Conservation (phyloP, 192 early-diverging fungal species). For the Coemansia sp. region DNA sequence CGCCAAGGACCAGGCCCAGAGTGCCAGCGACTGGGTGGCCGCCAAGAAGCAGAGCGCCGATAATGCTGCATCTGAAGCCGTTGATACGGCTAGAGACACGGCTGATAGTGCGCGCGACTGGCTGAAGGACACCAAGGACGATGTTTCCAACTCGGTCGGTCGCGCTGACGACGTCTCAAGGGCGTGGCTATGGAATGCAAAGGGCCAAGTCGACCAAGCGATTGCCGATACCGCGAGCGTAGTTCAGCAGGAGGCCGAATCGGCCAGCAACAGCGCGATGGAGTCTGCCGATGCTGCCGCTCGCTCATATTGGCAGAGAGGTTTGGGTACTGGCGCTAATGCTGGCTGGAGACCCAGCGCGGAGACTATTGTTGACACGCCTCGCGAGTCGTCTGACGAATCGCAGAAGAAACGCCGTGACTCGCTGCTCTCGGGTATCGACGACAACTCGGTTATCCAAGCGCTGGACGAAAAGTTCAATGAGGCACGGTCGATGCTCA, state of each 20-base stretch:
- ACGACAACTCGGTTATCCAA: conserved; percentile 25
- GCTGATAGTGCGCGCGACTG: conserved; percentile 6
- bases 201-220: conserved; percentile 15
- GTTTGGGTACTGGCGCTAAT: neutral
- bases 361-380: neutral
- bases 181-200: conserved; percentile 21
- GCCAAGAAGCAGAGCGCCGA: neutral
- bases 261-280: conserved; percentile 17
- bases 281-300: conserved; percentile 12
- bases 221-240: conserved; percentile 23
- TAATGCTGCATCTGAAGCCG: neutral
- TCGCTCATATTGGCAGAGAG: neutral
- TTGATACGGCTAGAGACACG: neutral
- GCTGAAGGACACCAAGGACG: neutral
- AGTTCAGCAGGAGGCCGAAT: conserved; percentile 12
- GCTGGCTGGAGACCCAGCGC: neutral
- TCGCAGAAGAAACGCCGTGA: conserved; percentile 22
- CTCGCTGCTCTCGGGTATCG: conserved; percentile 18
- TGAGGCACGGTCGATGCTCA: conserved; percentile 36
- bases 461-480: conserved; percentile 45
- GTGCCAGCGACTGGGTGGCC: conserved; percentile 21
- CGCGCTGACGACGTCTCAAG: conserved; percentile 16
- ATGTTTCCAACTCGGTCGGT: neutral
- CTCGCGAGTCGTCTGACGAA: neutral
- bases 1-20: neutral